Percentiles rank a stretch among this genome's conserved stretches.
phyloP scores from a whole-genome alignment of 306 rosid genomes.

The Carpinus fangiana region DNA sequence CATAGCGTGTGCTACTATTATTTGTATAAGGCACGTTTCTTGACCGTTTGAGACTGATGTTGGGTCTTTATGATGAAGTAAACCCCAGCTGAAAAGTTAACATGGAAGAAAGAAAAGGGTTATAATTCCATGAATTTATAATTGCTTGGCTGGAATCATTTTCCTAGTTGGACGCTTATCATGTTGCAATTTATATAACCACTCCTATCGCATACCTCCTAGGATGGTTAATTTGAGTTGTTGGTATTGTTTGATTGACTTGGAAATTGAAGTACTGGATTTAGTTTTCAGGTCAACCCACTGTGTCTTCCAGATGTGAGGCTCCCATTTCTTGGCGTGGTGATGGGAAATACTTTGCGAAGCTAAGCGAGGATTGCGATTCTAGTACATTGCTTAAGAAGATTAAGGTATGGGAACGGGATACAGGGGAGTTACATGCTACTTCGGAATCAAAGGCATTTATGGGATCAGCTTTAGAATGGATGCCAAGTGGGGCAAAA shows the following conservation, averaged over 20 bases:
- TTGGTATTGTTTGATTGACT: not conserved
- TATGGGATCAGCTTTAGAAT: conserved; percentile 67
- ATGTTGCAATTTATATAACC: not conserved
- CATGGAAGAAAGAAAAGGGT: not conserved
- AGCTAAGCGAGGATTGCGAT: conserved; percentile 42
- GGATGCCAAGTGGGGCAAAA: conserved; percentile 99
- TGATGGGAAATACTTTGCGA: conserved; percentile 87
- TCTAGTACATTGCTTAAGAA: conserved; percentile 45
- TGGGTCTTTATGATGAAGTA: not conserved
- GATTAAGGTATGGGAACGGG: conserved; percentile 87
- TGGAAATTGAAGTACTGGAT: conserved; percentile 16
- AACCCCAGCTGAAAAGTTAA: not conserved
- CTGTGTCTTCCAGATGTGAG: conserved; percentile 26
- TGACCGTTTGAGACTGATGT: not conserved
- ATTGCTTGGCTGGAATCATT: not conserved
- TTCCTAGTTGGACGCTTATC: conserved; percentile 2
- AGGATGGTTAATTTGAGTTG: too few species aligned
- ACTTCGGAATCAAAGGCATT: conserved; percentile 70
- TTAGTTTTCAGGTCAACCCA: conserved; percentile 61
- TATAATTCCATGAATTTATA: not conserved
- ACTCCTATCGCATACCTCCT: too few species aligned
- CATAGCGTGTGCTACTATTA: not conserved
- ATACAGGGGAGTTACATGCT: conserved; percentile 73
- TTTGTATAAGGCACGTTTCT: not conserved
- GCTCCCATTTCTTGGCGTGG: conserved; percentile 83